A percentile compares a stretch with the other conserved stretches of the same genome.
Conservation (phyloP, 2,329 filamentous ascomycete species). For the Grosmannia clavigera region DNA sequence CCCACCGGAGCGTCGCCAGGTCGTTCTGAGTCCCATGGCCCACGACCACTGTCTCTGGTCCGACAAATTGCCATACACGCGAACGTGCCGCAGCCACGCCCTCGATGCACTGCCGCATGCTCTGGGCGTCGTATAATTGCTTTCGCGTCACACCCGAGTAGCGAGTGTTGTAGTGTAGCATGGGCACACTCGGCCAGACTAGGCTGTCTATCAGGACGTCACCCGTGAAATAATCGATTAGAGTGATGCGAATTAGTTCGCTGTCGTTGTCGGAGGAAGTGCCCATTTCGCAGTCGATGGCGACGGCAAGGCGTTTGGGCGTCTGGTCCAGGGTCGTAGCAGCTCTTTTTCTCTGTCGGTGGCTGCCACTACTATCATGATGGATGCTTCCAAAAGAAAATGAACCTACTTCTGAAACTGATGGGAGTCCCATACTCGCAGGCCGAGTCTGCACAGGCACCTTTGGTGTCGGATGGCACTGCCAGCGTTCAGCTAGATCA, state of each 20-base stretch:
- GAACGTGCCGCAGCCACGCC: neutral
- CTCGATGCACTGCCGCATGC: neutral
- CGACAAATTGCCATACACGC: neutral
- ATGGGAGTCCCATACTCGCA: no score
- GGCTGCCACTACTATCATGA: neutral
- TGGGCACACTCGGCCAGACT: neutral
- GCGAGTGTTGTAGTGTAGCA: neutral
- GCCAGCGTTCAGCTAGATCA: neutral
- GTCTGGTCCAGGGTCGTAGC: neutral
- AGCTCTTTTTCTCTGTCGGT: neutral
- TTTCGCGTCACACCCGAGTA: neutral
- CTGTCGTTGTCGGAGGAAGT: neutral
- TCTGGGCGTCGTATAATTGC: neutral
- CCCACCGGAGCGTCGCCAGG: neutral
- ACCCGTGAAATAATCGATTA: neutral
- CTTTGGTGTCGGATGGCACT: neutral
- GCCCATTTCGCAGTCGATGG: conserved; percentile 1
- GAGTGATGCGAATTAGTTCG: neutral
- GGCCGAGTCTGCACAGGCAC: neutral
- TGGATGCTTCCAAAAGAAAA: neutral
- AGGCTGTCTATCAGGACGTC: neutral
- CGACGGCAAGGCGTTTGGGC: neutral
- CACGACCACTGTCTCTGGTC: neutral
- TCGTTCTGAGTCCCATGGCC: neutral
- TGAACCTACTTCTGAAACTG: neutral